Evolutionary conservation across 306 rosid species (phyloP).

Genomic region (Cicer bijugum): DNA sequence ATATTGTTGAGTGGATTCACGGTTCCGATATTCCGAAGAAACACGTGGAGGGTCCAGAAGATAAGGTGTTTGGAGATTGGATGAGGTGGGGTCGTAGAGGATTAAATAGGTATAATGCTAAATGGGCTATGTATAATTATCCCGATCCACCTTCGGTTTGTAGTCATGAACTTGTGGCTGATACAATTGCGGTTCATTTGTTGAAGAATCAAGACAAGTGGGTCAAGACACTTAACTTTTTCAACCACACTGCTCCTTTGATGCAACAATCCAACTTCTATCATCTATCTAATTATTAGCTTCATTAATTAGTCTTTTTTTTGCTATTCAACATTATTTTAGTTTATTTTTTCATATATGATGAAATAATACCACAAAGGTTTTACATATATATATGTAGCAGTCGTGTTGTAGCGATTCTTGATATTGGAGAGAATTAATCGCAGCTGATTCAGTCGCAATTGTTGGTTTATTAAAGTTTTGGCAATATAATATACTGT

Average conservation of each 20-base stretch:
- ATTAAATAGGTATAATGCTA: conserved; percentile 79
- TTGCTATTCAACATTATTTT: conserved; percentile 6
- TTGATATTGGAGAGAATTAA: too few species aligned
- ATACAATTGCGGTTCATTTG: conserved; percentile 90
- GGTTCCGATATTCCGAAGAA: conserved; percentile 78
- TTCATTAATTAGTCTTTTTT: neutral
- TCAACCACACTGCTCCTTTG: conserved; percentile 67
- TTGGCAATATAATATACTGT: too few species aligned
- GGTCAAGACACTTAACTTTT: conserved; percentile 68
- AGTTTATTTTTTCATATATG: conserved; percentile 15
- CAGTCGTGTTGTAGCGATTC: too few species aligned
- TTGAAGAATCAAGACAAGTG: conserved; percentile 89
- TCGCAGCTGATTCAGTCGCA: too few species aligned
- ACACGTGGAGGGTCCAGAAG: conserved; percentile 83
- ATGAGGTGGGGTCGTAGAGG: conserved; percentile 61
- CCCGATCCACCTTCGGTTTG: conserved; percentile 83
- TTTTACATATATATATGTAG: too few species aligned
- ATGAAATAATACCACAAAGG: neutral
- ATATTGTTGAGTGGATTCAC: conserved; percentile 81
- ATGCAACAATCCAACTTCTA: conserved; percentile 76
- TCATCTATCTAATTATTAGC: conserved; percentile 61
- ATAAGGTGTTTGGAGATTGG: conserved; percentile 84
- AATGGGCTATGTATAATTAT: conserved; percentile 92
- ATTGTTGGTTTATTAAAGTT: too few species aligned
- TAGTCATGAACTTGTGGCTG: conserved; percentile 79